Evolutionary conservation across 495 filamentous ascomycete species (phyloP), one percentile per base, ranked within the genome.

Genomic region (Oleoguttula mirabilis): DNA sequence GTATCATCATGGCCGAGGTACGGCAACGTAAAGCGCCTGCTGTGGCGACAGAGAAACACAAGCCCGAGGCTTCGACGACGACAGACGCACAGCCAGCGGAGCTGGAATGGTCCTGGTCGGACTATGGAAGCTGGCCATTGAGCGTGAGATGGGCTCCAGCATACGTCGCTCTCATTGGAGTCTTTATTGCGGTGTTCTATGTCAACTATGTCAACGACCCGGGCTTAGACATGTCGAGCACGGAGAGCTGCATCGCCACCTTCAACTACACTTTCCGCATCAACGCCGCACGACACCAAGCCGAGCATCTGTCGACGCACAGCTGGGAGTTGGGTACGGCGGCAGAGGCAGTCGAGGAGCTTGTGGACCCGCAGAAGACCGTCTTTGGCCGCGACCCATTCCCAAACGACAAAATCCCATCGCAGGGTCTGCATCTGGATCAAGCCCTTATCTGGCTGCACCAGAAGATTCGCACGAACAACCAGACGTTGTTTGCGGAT

Each of bases 251-350:
- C 32, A 22, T 22, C 3, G 36, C 11, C 5, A 41, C 35, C 10
- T 51, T 51, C 47, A 46, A 51, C 32, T 46, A 34, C 36, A 41
- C 35, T 10, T 51, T 45, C 32, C 34, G 36, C 1, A 33, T 51
- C 35, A 43, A 45, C 37, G 41, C 41, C 41, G 47, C 37, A 2
- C 34, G 36, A 25, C 35, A 32, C 8, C 41, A 51, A 21, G 47
- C 38, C 11, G 41, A 51, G 27, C 11, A 36, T 2, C 42, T 45
- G n/a, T 12, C 35, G 15, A 41, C 36, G 12, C 47, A 46, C 42
- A 64, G 60, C 44, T 70, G 67, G 67, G 67, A 70, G 45, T 65
- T 64, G 39, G 66, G 69, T 21, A 66, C 65, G 11, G 63, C 66
- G 23, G 52, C 64, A 11, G 58, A 72, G 52, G 65, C 69, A 10